phyloP scores from a whole-genome alignment of 148 eudicot species.

The Nyssa sinensis region DNA sequence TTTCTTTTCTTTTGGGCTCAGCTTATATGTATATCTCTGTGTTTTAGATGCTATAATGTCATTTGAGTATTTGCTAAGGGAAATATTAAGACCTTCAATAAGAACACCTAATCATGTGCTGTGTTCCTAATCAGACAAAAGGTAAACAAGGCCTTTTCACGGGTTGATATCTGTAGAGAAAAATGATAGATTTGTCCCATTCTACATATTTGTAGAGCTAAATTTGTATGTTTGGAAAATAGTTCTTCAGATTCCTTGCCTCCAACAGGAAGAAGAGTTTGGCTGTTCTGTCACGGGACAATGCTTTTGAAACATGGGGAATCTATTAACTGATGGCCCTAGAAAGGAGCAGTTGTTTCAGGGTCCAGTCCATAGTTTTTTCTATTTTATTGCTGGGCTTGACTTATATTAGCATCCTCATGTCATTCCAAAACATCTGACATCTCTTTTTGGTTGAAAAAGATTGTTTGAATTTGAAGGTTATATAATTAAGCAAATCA shows the following conservation, averaged over 20 bases:
- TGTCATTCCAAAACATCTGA: background rate
- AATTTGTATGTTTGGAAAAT: constrained; percentile 14
- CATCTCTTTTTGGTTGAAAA: background rate
- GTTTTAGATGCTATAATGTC: background rate
- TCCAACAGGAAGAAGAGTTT: constrained; percentile 22
- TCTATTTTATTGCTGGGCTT: background rate
- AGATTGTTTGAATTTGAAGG: background rate
- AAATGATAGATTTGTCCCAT: background rate
- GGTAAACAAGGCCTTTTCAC: constrained; percentile 7
- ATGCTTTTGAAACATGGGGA: background rate
- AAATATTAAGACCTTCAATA: too few species aligned
- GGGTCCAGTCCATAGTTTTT: background rate
- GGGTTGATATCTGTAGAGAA: background rate
- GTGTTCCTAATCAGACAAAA: constrained; percentile 15
- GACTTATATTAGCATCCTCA: background rate
- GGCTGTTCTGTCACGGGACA: constrained; percentile 33
- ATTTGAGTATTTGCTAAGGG: background rate
- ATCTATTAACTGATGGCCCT: background rate
- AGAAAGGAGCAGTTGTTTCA: background rate
- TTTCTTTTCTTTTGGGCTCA: too few species aligned
- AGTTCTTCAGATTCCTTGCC: constrained; percentile 34
- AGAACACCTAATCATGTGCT: too few species aligned
- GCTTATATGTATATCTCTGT: too few species aligned
- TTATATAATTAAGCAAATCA: background rate
- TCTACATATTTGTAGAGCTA: background rate